Conservation (phyloP, 139 green algal species). For the Trebouxia sp. region DNA sequence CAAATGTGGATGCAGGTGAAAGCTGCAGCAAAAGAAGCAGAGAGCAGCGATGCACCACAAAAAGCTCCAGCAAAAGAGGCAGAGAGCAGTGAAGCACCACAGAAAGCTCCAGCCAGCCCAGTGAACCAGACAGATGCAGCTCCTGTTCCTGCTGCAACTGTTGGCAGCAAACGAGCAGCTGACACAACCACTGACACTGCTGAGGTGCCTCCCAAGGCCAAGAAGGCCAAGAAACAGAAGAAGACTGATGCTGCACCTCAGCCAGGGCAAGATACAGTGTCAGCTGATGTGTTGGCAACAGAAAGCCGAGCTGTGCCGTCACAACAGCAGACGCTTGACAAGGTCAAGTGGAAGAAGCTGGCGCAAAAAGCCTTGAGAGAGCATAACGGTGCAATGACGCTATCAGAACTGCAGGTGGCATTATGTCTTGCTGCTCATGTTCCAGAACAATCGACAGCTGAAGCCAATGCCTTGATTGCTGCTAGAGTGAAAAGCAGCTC, state of each 20-base stretch:
- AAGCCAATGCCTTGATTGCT: background rate
- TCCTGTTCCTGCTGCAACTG: background rate
- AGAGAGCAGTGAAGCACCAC: background rate
- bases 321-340: slow-evolving; percentile 14
- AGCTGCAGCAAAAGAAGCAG: background rate
- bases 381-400: background rate
- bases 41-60: background rate
- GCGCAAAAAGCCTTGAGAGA: slow-evolving; percentile 8
- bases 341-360: slow-evolving; percentile 35
- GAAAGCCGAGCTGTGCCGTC: background rate
- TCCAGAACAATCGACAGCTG: background rate
- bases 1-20: background rate
- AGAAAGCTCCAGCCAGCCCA: background rate
- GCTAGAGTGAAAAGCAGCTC: background rate
- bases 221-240: background rate
- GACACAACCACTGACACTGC: background rate
- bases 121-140: background rate
- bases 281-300: background rate
- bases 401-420: background rate
- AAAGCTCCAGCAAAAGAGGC: background rate
- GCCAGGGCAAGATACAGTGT: background rate
- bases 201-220: background rate
- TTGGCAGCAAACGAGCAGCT: background rate
- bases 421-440: background rate
- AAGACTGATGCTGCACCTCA: background rate